Evolutionary conservation across 164 flowering plant species (phyloP).

Genomic region (Annona squamosa): DNA sequence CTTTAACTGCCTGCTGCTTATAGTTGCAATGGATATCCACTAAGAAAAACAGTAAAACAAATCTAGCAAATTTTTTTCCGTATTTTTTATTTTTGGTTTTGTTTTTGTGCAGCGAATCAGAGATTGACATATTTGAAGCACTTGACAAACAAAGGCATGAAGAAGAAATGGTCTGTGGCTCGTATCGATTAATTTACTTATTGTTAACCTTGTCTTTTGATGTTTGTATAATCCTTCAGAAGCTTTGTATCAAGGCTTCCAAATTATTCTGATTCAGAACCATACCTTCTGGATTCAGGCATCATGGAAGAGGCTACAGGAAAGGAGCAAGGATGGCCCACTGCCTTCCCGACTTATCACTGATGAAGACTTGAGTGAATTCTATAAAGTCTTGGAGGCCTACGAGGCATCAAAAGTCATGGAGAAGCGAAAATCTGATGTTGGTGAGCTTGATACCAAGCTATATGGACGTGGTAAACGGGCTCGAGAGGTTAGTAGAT

Average conservation of each 20-base stretch:
- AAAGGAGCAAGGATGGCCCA: slow-evolving; percentile 26
- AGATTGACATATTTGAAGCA: slow-evolving; percentile 87
- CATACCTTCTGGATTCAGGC: slow-evolving; percentile 35
- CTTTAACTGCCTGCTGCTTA: neutral
- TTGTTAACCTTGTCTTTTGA: neutral
- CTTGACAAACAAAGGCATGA: slow-evolving; percentile 77
- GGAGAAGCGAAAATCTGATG: slow-evolving; percentile 56
- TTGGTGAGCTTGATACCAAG: slow-evolving; percentile 68
- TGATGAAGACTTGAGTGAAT: slow-evolving; percentile 69
- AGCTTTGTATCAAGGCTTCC: neutral
- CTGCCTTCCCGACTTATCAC: slow-evolving; percentile 88
- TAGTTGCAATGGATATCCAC: neutral
- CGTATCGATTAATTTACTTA: neutral
- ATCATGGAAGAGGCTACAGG: slow-evolving; percentile 57
- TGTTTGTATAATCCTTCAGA: neutral
- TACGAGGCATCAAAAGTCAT: slow-evolving; percentile 47
- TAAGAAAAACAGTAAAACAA: neutral
- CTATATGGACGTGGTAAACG: slow-evolving; percentile 98
- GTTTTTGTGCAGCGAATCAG: slow-evolving; percentile 62
- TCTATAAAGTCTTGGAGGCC: slow-evolving; percentile 71
- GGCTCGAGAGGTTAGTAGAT: slow-evolving; percentile 79
- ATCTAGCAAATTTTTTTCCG: neutral
- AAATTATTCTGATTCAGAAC: neutral
- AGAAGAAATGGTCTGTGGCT: slow-evolving; percentile 62
- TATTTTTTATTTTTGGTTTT: neutral